These are phyloP conservation scores for Adansonia gregorii DNA, from an alignment of 441 rosid genomes.

Conservation along the genomic window DNA sequence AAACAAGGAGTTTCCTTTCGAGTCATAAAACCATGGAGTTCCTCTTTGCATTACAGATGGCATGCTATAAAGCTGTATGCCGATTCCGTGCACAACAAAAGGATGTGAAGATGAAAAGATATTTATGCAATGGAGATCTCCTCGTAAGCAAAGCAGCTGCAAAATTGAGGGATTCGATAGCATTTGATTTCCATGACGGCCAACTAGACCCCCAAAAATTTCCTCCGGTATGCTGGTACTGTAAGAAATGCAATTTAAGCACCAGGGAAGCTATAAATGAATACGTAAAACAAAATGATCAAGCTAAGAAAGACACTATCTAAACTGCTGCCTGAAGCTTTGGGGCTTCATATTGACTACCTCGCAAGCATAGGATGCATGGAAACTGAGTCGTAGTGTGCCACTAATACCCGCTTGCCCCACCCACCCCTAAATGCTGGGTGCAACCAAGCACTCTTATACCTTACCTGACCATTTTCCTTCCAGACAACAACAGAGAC, in stretches of 20 bases:
- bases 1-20: constrained; percentile 62
- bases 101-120: constrained; percentile 53
- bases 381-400: constrained; percentile 49
- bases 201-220: constrained; percentile 38
- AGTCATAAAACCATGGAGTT: constrained; percentile 54
- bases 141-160: constrained; percentile 45
- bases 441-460: constrained; percentile 50
- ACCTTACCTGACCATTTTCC: constrained; percentile 49
- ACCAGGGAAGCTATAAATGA: constrained; percentile 46
- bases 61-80: constrained; percentile 42
- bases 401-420: constrained; percentile 67
- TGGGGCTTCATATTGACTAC: constrained; percentile 46
- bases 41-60: constrained; percentile 44
- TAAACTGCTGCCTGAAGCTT: constrained; percentile 52
- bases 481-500: constrained; percentile 55
- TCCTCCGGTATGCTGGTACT: constrained; percentile 56
- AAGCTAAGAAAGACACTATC: constrained; percentile 38
- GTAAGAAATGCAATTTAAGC: not conserved
- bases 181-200: constrained; percentile 49
- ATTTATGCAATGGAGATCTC: constrained; percentile 49
- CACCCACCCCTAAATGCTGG: constrained; percentile 51
- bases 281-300: constrained; percentile 41
- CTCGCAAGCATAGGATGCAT: constrained; percentile 48
- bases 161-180: constrained; percentile 52
- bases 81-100: constrained; percentile 54